Evolutionary conservation across 148 eudicot species (phyloP).

Genomic region (Silene uniflora): DNA sequence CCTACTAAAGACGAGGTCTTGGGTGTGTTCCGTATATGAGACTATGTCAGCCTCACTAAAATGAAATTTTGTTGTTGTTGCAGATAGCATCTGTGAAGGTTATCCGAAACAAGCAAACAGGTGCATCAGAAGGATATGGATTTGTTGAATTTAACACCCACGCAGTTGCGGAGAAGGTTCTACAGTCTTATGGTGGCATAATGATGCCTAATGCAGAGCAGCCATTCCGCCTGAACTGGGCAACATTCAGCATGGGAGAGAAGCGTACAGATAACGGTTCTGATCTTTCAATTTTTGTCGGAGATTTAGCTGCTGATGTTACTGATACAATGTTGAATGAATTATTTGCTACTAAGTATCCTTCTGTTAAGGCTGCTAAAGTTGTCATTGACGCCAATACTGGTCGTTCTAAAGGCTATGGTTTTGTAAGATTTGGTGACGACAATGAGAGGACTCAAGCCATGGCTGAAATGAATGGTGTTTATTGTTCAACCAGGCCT

Average conservation of each 20-base stretch:
- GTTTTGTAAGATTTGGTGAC: slow-evolving; percentile 97
- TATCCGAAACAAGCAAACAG: slow-evolving; percentile 89
- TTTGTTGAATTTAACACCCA: slow-evolving; percentile 80
- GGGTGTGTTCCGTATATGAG: no score
- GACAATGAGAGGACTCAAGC: slow-evolving; percentile 81
- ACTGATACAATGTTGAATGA: slow-evolving; percentile 74
- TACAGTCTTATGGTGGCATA: slow-evolving; percentile 50
- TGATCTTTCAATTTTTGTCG: slow-evolving; percentile 95
- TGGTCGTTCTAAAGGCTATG: slow-evolving; percentile 93
- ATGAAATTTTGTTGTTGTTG: background rate
- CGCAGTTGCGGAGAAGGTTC: slow-evolving; percentile 69
- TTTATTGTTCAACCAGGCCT: slow-evolving; percentile 80
- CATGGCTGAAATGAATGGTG: slow-evolving; percentile 94
- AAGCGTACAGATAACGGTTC: slow-evolving; percentile 77
- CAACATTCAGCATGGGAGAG: slow-evolving; percentile 89
- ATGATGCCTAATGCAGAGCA: slow-evolving; percentile 82
- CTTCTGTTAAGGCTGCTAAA: slow-evolving; percentile 95
- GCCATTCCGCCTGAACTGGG: slow-evolving; percentile 91
- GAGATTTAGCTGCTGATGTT: slow-evolving; percentile 96
- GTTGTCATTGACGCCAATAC: slow-evolving; percentile 90
- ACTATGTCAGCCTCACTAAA: background rate
- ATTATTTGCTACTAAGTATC: slow-evolving; percentile 70
- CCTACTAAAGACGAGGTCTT: no score
- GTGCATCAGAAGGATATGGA: slow-evolving; percentile 87
- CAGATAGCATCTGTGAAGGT: slow-evolving; percentile 74